Evolutionary conservation across 2,329 filamentous ascomycete species (phyloP), one percentile per base, ranked within the genome.

Genomic region (Celoporthe dispersa): DNA sequence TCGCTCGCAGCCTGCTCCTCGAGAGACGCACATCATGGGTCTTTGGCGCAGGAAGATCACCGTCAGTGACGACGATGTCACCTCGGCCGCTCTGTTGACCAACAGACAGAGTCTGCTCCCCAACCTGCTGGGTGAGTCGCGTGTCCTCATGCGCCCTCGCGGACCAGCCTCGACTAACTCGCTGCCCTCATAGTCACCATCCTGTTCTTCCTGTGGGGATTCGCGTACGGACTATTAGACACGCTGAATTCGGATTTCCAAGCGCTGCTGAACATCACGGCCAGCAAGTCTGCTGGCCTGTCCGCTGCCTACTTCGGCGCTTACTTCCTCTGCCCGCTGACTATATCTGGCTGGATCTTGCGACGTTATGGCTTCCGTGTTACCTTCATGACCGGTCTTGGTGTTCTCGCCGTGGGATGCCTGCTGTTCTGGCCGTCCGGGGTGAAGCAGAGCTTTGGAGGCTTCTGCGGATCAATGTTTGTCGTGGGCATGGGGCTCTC

Each of bases 331-430:
- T 80, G 74, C 37, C 75, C 77, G n/a, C 75, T 82, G 6, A 77
- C 80, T 25, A 75, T 82, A 68, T 81, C 79, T 2, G 80, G 79
- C 68, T 86, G 82, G 80, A 83, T 92, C 75, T 84, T 92, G 16
- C 87, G 90, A 41, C 85, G 85, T 72, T 91, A 84, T 74, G 90
- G 90, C 22, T 92, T 91, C 78, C 86, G 89, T 66, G 86, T 86
- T 69, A 90, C 90, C 44, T 92, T 92, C 78, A 91, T 92, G 76
- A 85, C 87, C 22, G 87, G 88, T 0, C 82, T 90, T 0, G 81
- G 77, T 51, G 79, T 89, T 8, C 86, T 87, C 71, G 86, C 85
- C 9, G 78, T 89, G 28, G 87, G 86, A n/a, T 84, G 84, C 37
- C 79, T 90, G 37, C 79, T 88, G 64, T 87, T 88, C 70, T 89